These are phyloP conservation scores for Penicillium odoratum DNA, from an alignment of 495 filamentous ascomycete species.

Conservation along the genomic window DNA sequence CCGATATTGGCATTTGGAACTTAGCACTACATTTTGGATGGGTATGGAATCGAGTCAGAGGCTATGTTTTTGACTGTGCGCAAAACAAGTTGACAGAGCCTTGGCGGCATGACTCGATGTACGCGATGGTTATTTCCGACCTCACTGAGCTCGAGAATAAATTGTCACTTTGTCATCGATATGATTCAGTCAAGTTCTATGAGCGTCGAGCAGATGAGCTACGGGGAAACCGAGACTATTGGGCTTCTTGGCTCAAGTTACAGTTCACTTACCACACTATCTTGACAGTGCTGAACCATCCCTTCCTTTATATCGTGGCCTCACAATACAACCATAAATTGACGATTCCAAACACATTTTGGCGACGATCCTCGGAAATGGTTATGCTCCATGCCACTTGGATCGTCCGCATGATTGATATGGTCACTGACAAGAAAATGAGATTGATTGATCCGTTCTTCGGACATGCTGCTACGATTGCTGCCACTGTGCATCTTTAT, in stretches of 20 bases:
- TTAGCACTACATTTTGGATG: slow-evolving; percentile 43
- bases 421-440: slow-evolving; percentile 47
- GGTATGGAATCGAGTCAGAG: slow-evolving; percentile 46
- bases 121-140: slow-evolving; percentile 44
- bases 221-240: slow-evolving; percentile 37
- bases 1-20: slow-evolving; percentile 46
- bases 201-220: slow-evolving; percentile 41
- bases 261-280: slow-evolving; percentile 51
- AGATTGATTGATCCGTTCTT: slow-evolving; percentile 47
- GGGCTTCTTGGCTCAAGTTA: slow-evolving; percentile 46
- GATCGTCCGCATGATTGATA: slow-evolving; percentile 51
- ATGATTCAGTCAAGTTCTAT: slow-evolving; percentile 49
- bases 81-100: slow-evolving; percentile 44
- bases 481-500: slow-evolving; percentile 47
- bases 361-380: slow-evolving; percentile 46
- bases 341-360: slow-evolving; percentile 48
- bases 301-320: slow-evolving; percentile 49
- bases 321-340: slow-evolving; percentile 48
- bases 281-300: slow-evolving; percentile 46
- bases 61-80: slow-evolving; percentile 42
- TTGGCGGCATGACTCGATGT: slow-evolving; percentile 48
- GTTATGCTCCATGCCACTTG: slow-evolving; percentile 48
- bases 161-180: slow-evolving; percentile 45
- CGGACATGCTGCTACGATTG: slow-evolving; percentile 44
- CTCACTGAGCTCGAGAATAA: slow-evolving; percentile 47